Base-by-base conservation (phyloP, 192 early-diverging fungal genomes). In the Backusella tuberculispora region DNA sequence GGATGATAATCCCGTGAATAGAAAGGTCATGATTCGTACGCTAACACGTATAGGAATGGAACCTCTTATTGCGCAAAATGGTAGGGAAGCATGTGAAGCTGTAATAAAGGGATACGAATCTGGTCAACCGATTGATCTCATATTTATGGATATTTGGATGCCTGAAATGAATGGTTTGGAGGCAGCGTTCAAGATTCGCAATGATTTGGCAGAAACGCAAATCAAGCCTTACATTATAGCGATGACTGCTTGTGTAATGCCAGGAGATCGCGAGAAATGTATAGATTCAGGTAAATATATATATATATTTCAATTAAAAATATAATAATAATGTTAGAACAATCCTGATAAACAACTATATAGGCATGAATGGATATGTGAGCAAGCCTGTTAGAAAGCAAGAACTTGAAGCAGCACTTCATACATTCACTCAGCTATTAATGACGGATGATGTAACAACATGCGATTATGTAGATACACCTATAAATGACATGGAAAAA, bases 1-100 rank as follows among this genome's bases (percentile, higher is more conserved):
- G 1, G 92, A 92, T 69, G 92, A 92, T 77, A 92, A 94, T 63
- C 77, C 85, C 19, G 86, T 94, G 56, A 94, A 94, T 79, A 88
- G 88, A 48, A 90, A 90, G 75, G 84, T 93, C 12, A 85, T 87
- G 3, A 73, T 81, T 26, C 83, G 88, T 26, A 83, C 89, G 43
- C 66, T 91, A 26, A 76, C 41, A 6, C 74, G 69, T 40, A 82
- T 82, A 74, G 78, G 78, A 19, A 50, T 69, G 4, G 13, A 43
- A 9, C 26, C 68, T 15, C 63, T 74, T 24, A 29, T 73, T 4
- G 81, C 78, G 0, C 69, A 79, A 17, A 74, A 82, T 45, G 81
- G 81, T 24, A 45, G 47, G 14, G 71, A 76, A 48, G 81, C 81
- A 12, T 66, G 63, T 12, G 75, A 79, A 6, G 47, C 48, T 9